These are phyloP conservation scores for Mortierella sp. DNA, from an alignment of 371 early-diverging fungal genomes.

Conservation along the genomic window DNA sequence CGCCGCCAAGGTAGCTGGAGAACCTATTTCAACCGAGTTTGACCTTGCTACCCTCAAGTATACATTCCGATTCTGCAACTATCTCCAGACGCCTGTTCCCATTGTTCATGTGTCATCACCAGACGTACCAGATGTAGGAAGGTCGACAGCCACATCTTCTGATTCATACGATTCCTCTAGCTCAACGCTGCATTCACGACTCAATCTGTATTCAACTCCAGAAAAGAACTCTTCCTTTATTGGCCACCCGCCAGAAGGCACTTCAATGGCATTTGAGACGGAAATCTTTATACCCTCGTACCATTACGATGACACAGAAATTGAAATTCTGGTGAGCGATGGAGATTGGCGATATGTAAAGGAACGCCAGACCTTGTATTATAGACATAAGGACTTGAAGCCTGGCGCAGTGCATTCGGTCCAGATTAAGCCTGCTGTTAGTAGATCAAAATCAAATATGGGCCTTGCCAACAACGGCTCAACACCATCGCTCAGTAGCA, in stretches of 20 bases:
- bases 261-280: conserved; percentile 58
- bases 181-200: background rate
- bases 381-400: conserved; percentile 41
- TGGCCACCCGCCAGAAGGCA: conserved; percentile 43
- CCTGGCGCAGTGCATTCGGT: conserved; percentile 49
- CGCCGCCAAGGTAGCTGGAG: conserved; percentile 83
- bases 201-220: background rate
- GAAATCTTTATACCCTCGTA: conserved; percentile 82
- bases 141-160: background rate
- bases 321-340: conserved; percentile 70
- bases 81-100: conserved; percentile 43
- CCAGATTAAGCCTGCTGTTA: conserved; percentile 27
- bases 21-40: conserved; percentile 71
- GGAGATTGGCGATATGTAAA: conserved; percentile 78
- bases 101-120: conserved; percentile 32
- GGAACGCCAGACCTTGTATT: conserved; percentile 76
- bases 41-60: conserved; percentile 68
- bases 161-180: conserved; percentile 5
- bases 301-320: conserved; percentile 67
- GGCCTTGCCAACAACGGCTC: background rate
- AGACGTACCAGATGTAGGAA: conserved; percentile 13
- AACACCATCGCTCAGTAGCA: conserved; percentile 10
- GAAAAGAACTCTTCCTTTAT: conserved; percentile 17
- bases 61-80: conserved; percentile 64
- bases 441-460: background rate